These are phyloP conservation scores for Nasturtium officinale DNA, from an alignment of 345 rosid genomes.

Conservation along the genomic window DNA sequence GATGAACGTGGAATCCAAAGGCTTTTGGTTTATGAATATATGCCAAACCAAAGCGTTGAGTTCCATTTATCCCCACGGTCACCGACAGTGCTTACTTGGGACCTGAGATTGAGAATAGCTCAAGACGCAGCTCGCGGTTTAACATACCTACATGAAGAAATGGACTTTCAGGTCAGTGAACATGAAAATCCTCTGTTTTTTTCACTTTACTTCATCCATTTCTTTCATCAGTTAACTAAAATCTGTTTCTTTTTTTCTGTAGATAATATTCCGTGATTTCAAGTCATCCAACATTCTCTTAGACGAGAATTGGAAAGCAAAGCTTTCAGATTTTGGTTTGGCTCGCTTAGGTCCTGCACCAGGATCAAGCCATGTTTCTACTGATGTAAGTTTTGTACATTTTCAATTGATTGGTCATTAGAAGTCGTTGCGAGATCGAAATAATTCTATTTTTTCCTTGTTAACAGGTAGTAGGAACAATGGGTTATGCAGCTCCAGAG, in stretches of 20 bases:
- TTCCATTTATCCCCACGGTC: slow-evolving; percentile 59
- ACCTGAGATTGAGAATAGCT: slow-evolving; percentile 76
- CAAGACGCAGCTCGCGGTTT: slow-evolving; percentile 94
- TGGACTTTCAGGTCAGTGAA: slow-evolving; percentile 78
- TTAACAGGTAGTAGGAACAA: slow-evolving; percentile 82
- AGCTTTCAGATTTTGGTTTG: slow-evolving; percentile 93
- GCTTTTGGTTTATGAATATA: slow-evolving; percentile 76
- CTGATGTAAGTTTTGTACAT: slow-evolving; percentile 58
- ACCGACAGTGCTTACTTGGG: slow-evolving; percentile 71
- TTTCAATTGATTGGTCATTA: slow-evolving; percentile 14
- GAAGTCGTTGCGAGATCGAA: slow-evolving; percentile 48
- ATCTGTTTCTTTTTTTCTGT: slow-evolving; percentile 1
- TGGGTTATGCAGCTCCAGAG: slow-evolving; percentile 95
- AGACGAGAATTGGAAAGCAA: slow-evolving; percentile 87
- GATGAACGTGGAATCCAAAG: slow-evolving; percentile 92
- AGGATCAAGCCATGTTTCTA: slow-evolving; percentile 90
- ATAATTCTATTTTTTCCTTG: slow-evolving; percentile 23
- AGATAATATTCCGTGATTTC: slow-evolving; percentile 90
- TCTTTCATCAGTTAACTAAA: slow-evolving; percentile 5
- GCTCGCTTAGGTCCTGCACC: slow-evolving; percentile 88
- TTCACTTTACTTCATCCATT: background rate
- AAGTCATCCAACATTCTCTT: slow-evolving; percentile 89
- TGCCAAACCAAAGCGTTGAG: slow-evolving; percentile 82
- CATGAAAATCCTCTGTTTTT: slow-evolving; percentile 8
- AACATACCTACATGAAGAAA: slow-evolving; percentile 80